phyloP scores from a whole-genome alignment of 805 yeast species.

The Kodamaea fukazawae region DNA sequence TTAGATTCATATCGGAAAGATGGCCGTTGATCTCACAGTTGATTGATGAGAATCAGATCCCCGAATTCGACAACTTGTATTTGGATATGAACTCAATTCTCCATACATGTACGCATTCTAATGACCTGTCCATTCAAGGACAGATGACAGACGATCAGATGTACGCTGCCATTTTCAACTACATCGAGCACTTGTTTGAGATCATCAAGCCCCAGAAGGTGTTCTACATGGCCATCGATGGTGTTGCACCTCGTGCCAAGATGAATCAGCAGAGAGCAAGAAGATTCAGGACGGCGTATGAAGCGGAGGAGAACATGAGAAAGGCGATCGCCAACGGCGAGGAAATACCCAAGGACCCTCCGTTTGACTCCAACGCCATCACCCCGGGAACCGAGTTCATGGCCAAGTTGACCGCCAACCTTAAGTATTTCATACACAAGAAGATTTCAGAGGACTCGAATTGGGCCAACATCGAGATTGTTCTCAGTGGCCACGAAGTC shows the following conservation, averaged over 20 bases:
- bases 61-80: slow-evolving; percentile 92
- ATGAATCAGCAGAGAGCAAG: slow-evolving; percentile 97
- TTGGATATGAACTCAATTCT: slow-evolving; percentile 97
- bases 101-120: slow-evolving; percentile 89
- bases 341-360: slow-evolving; percentile 75
- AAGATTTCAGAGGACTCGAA: slow-evolving; percentile 88
- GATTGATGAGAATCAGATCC: slow-evolving; percentile 70
- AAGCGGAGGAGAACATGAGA: slow-evolving; percentile 75
- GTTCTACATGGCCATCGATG: slow-evolving; percentile 94
- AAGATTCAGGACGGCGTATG: slow-evolving; percentile 88
- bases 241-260: slow-evolving; percentile 97
- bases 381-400: slow-evolving; percentile 99
- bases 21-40: slow-evolving; percentile 95
- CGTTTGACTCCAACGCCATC: slow-evolving; percentile 92
- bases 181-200: slow-evolving; percentile 85
- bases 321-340: slow-evolving; percentile 74
- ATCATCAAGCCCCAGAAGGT: slow-evolving; percentile 96
- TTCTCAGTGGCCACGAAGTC: slow-evolving; percentile 91
- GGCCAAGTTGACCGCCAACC: slow-evolving; percentile 80
- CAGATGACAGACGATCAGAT: slow-evolving; percentile 90
- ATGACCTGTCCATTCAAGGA: slow-evolving; percentile 57
- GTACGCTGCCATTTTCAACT: slow-evolving; percentile 89
- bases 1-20: slow-evolving; percentile 95
- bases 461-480: slow-evolving; percentile 86
- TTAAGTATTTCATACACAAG: slow-evolving; percentile 90